These are phyloP conservation scores for Rhipidocladum racemiflorum DNA, from an alignment of 176 grass and related monocot species.

Conservation along the genomic window DNA sequence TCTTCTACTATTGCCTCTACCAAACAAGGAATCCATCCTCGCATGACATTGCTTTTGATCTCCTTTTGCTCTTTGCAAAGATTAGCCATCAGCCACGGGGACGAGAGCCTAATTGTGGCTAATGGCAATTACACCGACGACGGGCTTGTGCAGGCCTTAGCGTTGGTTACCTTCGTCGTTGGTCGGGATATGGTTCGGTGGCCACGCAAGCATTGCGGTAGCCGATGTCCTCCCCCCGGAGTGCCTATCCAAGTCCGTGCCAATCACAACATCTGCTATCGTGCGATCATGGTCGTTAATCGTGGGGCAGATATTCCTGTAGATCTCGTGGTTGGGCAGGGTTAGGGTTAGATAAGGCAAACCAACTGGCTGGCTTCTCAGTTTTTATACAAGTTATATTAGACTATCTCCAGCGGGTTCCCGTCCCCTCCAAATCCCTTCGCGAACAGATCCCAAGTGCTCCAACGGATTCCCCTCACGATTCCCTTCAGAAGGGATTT, in stretches of 20 bases:
- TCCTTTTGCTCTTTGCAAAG: neutral
- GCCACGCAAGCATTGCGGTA: neutral
- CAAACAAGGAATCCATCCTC: neutral
- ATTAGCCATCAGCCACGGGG: neutral
- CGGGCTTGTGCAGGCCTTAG: neutral
- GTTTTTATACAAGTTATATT: too few relatives aligned
- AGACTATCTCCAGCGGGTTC: too few relatives aligned
- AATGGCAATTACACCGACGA: neutral
- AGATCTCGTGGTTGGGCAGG: neutral
- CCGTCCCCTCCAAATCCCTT: too few relatives aligned
- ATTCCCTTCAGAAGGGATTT: too few relatives aligned
- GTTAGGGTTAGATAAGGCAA: slow-evolving; percentile 6
- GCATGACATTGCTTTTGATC: neutral
- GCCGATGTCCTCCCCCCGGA: neutral
- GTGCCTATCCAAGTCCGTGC: neutral
- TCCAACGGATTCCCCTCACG: too few relatives aligned
- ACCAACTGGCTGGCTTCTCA: neutral
- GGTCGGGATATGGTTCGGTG: neutral
- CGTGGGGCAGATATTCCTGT: neutral
- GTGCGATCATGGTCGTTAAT: slow-evolving; percentile 25
- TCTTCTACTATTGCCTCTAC: neutral
- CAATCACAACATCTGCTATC: neutral
- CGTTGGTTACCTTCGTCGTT: neutral
- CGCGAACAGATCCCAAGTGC: too few relatives aligned
- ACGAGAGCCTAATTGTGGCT: neutral